These are phyloP conservation scores for Termitomyces sp. DNA, from an alignment of 768 basidiomycete species.

Conservation along the genomic window DNA sequence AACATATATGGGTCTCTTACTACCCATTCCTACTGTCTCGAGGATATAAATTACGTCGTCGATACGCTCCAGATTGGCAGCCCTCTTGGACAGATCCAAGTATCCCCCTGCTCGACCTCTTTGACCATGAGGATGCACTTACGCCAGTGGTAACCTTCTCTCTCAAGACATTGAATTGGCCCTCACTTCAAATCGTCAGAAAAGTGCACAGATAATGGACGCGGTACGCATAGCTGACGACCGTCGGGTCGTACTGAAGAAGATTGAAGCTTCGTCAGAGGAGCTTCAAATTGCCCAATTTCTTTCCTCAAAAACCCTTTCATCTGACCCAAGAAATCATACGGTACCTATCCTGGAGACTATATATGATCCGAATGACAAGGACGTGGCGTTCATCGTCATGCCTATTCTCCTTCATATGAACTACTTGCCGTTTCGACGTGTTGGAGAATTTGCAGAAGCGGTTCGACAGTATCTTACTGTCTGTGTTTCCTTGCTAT, in stretches of 20 bases:
- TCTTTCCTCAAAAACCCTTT: conserved; percentile 1
- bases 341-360: conserved; percentile 5
- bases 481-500: not conserved
- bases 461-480: conserved; percentile 2
- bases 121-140: not conserved
- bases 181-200: not conserved
- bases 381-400: conserved; percentile 3
- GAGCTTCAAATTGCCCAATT: not conserved
- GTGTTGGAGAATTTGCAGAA: conserved; percentile 8
- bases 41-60: not conserved
- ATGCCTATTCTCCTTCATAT: conserved; percentile 9
- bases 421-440: conserved; percentile 7
- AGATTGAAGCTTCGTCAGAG: not conserved
- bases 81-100: not conserved
- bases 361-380: conserved; percentile 1
- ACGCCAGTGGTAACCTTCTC: not conserved
- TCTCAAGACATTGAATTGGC: not conserved
- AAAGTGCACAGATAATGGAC: not conserved
- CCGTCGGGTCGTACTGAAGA: conserved; percentile 4
- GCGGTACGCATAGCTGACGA: not conserved
- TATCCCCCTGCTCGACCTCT: not conserved
- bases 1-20: not conserved
- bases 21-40: not conserved
- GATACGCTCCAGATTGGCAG: conserved; percentile 1
- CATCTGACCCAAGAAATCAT: conserved; percentile 6